These are phyloP conservation scores for Oryza australiensis DNA, from an alignment of 176 grass and related monocot species.

Conservation along the genomic window DNA sequence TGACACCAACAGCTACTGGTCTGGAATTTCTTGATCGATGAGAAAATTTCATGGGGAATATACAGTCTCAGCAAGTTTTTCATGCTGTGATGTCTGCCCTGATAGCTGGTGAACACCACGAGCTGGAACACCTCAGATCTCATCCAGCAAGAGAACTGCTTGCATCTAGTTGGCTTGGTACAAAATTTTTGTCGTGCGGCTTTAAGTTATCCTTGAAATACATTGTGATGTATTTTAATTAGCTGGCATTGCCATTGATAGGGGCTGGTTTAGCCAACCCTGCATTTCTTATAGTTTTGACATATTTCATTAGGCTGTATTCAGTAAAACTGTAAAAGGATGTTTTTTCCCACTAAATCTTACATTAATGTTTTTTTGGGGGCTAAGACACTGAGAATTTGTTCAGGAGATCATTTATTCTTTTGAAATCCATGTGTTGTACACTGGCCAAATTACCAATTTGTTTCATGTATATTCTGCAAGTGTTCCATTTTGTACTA, in stretches of 20 bases:
- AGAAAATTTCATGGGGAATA: conserved; percentile 3
- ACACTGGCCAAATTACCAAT: not conserved
- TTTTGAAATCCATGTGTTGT: not conserved
- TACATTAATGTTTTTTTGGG: not conserved
- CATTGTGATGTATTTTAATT: not conserved
- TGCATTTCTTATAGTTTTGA: not conserved
- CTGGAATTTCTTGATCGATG: conserved; percentile 68
- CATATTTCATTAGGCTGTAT: conserved; percentile 12
- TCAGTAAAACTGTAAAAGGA: conserved; percentile 19
- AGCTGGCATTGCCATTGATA: not conserved
- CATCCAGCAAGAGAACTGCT: not conserved
- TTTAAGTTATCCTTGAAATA: not conserved
- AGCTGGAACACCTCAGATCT: not conserved
- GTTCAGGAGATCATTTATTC: not conserved
- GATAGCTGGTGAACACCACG: not conserved
- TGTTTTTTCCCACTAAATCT: not conserved
- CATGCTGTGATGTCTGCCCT: not conserved
- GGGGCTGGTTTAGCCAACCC: not conserved
- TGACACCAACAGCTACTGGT: conserved; percentile 57
- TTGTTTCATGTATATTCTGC: not conserved
- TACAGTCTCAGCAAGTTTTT: conserved; percentile 5
- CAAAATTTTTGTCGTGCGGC: not conserved
- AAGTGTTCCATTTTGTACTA: not conserved
- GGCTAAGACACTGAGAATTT: not conserved
- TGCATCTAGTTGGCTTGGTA: not conserved